These are phyloP conservation scores for Sporormia fimetaria DNA, from an alignment of 495 filamentous ascomycete genomes.

Conservation along the genomic window DNA sequence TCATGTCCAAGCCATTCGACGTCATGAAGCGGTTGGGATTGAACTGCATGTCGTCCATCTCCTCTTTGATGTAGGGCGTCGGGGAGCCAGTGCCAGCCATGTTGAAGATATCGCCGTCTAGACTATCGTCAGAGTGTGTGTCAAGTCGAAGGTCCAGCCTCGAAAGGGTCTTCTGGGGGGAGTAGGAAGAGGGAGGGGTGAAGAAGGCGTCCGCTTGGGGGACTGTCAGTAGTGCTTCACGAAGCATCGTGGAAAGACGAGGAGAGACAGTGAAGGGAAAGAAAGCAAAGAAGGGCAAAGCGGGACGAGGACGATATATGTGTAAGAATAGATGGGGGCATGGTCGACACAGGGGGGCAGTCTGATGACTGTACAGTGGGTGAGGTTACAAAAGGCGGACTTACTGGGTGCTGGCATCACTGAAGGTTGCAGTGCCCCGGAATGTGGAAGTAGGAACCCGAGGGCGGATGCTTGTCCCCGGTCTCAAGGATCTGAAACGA, in stretches of 20 bases:
- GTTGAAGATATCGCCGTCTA: slow-evolving; percentile 32
- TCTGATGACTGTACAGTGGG: slow-evolving; percentile 20
- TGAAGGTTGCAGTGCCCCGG: slow-evolving; percentile 24
- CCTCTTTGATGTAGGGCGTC: slow-evolving; percentile 66
- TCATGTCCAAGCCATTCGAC: slow-evolving; percentile 50
- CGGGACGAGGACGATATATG: slow-evolving; percentile 3
- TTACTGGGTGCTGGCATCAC: slow-evolving; percentile 27
- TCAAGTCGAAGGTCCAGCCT: slow-evolving; percentile 30
- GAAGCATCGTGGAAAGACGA: slow-evolving; percentile 13
- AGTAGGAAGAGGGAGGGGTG: slow-evolving; percentile 24
- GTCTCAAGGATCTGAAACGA: slow-evolving; percentile 27
- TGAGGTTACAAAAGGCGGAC: slow-evolving; percentile 18
- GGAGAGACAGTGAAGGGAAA: not conserved
- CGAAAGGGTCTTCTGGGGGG: slow-evolving; percentile 26
- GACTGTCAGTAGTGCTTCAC: slow-evolving; percentile 22
- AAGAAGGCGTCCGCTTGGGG: slow-evolving; percentile 22
- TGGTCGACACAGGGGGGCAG: slow-evolving; percentile 5
- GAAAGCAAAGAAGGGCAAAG: slow-evolving; percentile 2
- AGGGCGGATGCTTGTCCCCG: slow-evolving; percentile 21
- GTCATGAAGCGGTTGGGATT: slow-evolving; percentile 43
- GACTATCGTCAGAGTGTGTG: slow-evolving; percentile 29
- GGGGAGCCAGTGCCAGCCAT: slow-evolving; percentile 40
- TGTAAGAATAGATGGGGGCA: not conserved
- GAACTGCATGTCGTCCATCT: slow-evolving; percentile 56
- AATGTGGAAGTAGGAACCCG: slow-evolving; percentile 24